Base-by-base conservation (phyloP, 225 moss, liverwort and hornwort genomes). In the Sphagnum tenellum region DNA sequence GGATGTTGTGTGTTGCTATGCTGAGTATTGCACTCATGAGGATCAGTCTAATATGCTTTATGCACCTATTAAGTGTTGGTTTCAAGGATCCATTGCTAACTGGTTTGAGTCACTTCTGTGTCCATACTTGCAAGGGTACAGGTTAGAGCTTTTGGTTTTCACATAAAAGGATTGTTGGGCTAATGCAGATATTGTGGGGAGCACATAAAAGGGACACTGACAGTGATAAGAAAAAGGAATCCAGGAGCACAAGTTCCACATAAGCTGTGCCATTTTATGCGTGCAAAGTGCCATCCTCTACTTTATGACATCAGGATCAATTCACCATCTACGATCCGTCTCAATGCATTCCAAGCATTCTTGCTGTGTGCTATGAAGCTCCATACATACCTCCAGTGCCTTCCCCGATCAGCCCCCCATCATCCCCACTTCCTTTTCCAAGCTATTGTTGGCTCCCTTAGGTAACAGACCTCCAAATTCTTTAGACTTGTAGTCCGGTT, bases 291-390 rank as follows among this genome's bases (percentile, higher is more conserved):
- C 46, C 92, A 98, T 51, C 86, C 92, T 57, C 66, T 98, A 70
- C 79, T 98, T 64, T 98, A 89, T 63, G 96, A 98, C 74, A 85
- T 86, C 14, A 77, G 88, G 52, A 98, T 98, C 74, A 98, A 98
- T 64, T 98, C 96, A 51, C 92, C 96, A 66, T 85, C 96, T 62
- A 98, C 96, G 48, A 75, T 81, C 50, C 82, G 89, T 48, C 87
- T 98, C 9, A 98, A 98, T 64, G 92, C 83, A 9, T 98, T 80
- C 53, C 96, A 98, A 71, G 83, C 92, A 48, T 98, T 98, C 61
- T 64, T 92, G 59, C 79, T 98, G 5, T 92, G 90, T 69, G 90
- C 92, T 9, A 98, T 98, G 96, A 98, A 98, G 76, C 79, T 92
- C 29, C 96, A 98, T 79, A 85, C 92, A 44, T 98, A 92, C 68